Evolutionary conservation across 148 eudicot genomes (phyloP), one percentile per base, ranked within the genome.

Genomic region (Chenopodium quinoa): DNA sequence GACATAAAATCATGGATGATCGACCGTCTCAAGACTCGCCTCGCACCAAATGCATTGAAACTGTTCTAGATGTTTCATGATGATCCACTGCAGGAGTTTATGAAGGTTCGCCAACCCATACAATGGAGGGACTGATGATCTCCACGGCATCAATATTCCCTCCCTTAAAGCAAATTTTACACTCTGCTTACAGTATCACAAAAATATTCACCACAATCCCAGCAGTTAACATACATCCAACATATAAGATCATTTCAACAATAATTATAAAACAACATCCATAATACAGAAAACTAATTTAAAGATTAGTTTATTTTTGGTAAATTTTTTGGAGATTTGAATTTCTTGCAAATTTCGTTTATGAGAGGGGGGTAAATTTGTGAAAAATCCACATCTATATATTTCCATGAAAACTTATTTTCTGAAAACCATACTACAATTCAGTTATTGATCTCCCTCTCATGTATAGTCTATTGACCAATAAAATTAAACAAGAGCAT

Each of bases 1-100:
- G 86, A 85, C 85, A 86, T 87, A 67, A 85, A 81, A 82, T 80
- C 83, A 84, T 84, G 77, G 81, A 85, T 81, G 83, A 87, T 82
- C 75, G 84, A 83, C 88, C 82, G 81, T 83, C 87, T 80, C 79
- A 80, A 79, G 88, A 71, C 82, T 84, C 71, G 82, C 90, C 88
- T 81, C 64, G 82, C 76, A 84, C 76, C 81, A 84, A 65, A 83
- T 76, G 86, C 86, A 83, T 78, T 76, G 74, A 37, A 82, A 88
- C 76, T 82, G 71, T 46, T 81, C 37, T 71, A 79, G 73, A 76
- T 76, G 83, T 76, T 76, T 86, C 75, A 82, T 65, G 84, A 84
- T 72, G 76, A 84, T 80, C 82, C 73, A 81, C 78, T 72, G 40
- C 77, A 70, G 78, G 81, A 84, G 82, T 54, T 72, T 69, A 74